Conservation (phyloP, 768 basidiomycete species). For the Jaapia argillacea region DNA sequence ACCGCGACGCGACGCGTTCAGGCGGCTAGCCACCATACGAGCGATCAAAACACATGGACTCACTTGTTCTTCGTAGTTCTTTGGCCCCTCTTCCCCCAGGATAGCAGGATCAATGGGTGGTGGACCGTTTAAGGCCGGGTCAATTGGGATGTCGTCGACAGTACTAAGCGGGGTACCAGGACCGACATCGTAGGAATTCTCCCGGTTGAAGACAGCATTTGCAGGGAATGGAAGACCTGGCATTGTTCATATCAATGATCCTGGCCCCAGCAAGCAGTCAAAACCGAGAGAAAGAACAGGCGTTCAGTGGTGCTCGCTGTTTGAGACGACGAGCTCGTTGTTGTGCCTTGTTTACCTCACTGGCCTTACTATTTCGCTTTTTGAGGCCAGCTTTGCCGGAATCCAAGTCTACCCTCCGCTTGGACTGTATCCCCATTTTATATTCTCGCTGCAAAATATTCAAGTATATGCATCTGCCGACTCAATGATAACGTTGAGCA, state of each 20-base stretch:
- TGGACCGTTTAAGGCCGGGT: slow-evolving; percentile 60
- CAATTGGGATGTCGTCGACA: slow-evolving; percentile 67
- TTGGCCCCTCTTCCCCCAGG: slow-evolving; percentile 17
- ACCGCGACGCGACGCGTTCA: slow-evolving; percentile 66
- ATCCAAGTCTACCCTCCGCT: too few relatives aligned
- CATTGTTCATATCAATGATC: slow-evolving; percentile 29
- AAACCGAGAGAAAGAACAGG: not conserved
- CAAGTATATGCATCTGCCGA: too few relatives aligned
- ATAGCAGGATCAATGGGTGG: slow-evolving; percentile 45
- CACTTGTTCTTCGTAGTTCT: slow-evolving; percentile 22
- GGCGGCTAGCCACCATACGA: slow-evolving; percentile 1
- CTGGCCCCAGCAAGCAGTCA: not conserved
- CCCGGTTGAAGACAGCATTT: slow-evolving; percentile 37
- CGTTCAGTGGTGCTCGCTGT: slow-evolving; percentile 1
- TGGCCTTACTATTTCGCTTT: too few relatives aligned
- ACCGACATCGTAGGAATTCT: slow-evolving; percentile 38
- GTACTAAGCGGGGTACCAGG: slow-evolving; percentile 41
- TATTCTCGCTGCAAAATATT: too few relatives aligned
- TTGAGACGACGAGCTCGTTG: slow-evolving; percentile 9
- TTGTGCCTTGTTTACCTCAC: not conserved
- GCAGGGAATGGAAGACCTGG: slow-evolving; percentile 50
- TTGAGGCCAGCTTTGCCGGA: too few relatives aligned
- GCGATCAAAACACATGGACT: slow-evolving; percentile 16
- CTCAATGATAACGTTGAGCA: too few relatives aligned
- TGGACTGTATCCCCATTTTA: too few relatives aligned